Conservation (phyloP, 2,329 filamentous ascomycete genomes). For the Zymoseptoria passerinii region DNA sequence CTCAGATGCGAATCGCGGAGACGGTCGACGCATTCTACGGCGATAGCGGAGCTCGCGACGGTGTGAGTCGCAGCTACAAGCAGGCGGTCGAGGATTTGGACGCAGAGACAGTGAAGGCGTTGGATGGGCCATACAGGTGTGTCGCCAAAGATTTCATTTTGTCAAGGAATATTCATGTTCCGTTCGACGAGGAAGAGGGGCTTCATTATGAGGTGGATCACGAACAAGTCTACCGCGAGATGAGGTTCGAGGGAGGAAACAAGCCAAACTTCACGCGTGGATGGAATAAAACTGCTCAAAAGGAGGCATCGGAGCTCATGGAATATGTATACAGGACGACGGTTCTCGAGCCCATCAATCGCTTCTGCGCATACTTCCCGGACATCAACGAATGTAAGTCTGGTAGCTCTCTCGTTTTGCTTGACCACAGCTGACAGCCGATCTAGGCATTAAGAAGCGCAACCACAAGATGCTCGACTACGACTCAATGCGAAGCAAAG, state of each 20-base stretch:
- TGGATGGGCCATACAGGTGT: conserved; percentile 88
- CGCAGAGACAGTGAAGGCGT: conserved; percentile 94
- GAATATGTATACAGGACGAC: conserved; percentile 55
- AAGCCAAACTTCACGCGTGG: conserved; percentile 16
- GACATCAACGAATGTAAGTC: conserved; percentile 89
- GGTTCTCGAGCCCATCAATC: conserved; percentile 87
- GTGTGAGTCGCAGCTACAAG: conserved; percentile 94
- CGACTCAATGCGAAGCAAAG: conserved; percentile 87
- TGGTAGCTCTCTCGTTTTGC: too few relatives aligned
- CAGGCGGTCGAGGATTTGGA: conserved; percentile 97
- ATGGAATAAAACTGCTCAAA: conserved; percentile 4
- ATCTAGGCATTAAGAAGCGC: conserved; percentile 83
- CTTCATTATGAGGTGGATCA: conserved; percentile 11
- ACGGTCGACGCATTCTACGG: conserved; percentile 99
- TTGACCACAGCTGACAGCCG: conserved; percentile 4
- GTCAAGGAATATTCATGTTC: conserved; percentile 2
- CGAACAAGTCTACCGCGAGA: conserved; percentile 21
- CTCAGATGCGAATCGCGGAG: conserved; percentile 98
- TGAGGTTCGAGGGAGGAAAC: conserved; percentile 21
- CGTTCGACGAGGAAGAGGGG: conserved; percentile 17
- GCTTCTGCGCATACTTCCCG: conserved; percentile 97
- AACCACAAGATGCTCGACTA: conserved; percentile 98
- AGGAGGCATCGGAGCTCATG: conserved; percentile 23
- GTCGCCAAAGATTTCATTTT: conserved; percentile 15
- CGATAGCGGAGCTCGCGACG: conserved; percentile 87